Percentiles rank a stretch among this genome's conserved stretches.
Evolutionary conservation across 352 stramenopile genomes (phyloP).

Genomic region (Chrysophaeum taylorii): DNA sequence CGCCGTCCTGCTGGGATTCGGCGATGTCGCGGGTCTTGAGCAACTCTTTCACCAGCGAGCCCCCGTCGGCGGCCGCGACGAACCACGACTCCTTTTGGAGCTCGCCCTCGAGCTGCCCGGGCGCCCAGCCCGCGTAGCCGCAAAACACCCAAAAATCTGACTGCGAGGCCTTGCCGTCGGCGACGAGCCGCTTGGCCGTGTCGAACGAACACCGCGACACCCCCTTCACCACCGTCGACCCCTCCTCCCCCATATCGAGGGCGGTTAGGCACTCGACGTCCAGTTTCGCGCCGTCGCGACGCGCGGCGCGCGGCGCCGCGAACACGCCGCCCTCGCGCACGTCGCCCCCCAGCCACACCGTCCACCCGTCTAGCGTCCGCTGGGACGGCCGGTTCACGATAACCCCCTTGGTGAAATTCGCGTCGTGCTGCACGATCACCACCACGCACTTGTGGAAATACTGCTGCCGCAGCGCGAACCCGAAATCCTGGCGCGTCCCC

Average conservation of each 20-base stretch:
- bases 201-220: slow-evolving; percentile 40
- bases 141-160: slow-evolving; percentile 44
- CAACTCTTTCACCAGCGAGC: neutral
- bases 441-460: slow-evolving; percentile 57
- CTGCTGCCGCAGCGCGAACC: slow-evolving; percentile 49
- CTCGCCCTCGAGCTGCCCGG: slow-evolving; percentile 42
- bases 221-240: slow-evolving; percentile 14
- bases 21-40: neutral
- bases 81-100: slow-evolving; percentile 47
- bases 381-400: slow-evolving; percentile 49
- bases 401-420: slow-evolving; percentile 49
- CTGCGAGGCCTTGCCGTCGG: slow-evolving; percentile 23
- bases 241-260: no score
- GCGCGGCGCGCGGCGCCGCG: neutral
- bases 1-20: slow-evolving; percentile 32
- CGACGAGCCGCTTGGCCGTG: slow-evolving; percentile 42
- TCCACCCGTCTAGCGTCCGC: slow-evolving; percentile 41
- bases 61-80: slow-evolving; percentile 28
- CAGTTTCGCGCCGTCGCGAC: neutral
- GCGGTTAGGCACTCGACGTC: slow-evolving; percentile 9
- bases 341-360: slow-evolving; percentile 45
- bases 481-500: slow-evolving; percentile 40
- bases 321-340: slow-evolving; percentile 30
- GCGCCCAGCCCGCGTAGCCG: slow-evolving; percentile 45
- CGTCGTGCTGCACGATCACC: slow-evolving; percentile 46